A percentile compares a stretch with the other conserved stretches of the same genome.
Conservation (phyloP, 352 stramenopile species). For the Phytophthora rubi region DNA sequence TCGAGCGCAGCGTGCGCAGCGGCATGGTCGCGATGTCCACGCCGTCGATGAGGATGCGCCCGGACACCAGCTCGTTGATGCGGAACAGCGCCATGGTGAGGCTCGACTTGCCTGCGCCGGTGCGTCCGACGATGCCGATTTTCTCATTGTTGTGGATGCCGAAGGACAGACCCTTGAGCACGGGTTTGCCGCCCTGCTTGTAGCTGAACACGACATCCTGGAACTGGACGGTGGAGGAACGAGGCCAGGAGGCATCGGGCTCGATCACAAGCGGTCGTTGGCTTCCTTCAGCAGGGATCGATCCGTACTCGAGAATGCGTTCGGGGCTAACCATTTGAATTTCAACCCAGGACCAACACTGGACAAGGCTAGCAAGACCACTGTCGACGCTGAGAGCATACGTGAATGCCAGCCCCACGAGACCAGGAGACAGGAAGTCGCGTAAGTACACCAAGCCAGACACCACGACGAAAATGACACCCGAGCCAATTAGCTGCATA, state of each 20-base stretch:
- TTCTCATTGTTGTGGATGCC: slow-evolving; percentile 53
- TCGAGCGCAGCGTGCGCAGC: slow-evolving; percentile 33
- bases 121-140: too few relatives aligned
- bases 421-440: slow-evolving; percentile 47
- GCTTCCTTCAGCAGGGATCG: slow-evolving; percentile 34
- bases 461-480: slow-evolving; percentile 39
- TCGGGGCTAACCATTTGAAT: slow-evolving; percentile 55
- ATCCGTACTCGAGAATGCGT: slow-evolving; percentile 52
- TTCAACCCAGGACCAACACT: slow-evolving; percentile 43
- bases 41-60: slow-evolving; percentile 45
- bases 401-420: slow-evolving; percentile 86
- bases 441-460: slow-evolving; percentile 50
- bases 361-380: slow-evolving; percentile 63
- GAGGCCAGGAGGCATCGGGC: slow-evolving; percentile 61
- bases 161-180: slow-evolving; percentile 60
- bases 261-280: slow-evolving; percentile 31
- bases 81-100: slow-evolving; percentile 89
- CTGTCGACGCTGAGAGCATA: slow-evolving; percentile 89
- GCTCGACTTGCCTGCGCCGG: slow-evolving; percentile 84
- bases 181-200: slow-evolving; percentile 7
- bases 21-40: slow-evolving; percentile 39
- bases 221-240: slow-evolving; percentile 76
- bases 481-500: slow-evolving; percentile 53
- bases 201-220: slow-evolving; percentile 27
- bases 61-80: slow-evolving; percentile 71